Conservation (phyloP, 2,329 filamentous ascomycete genomes). For the Neonectria punicea region DNA sequence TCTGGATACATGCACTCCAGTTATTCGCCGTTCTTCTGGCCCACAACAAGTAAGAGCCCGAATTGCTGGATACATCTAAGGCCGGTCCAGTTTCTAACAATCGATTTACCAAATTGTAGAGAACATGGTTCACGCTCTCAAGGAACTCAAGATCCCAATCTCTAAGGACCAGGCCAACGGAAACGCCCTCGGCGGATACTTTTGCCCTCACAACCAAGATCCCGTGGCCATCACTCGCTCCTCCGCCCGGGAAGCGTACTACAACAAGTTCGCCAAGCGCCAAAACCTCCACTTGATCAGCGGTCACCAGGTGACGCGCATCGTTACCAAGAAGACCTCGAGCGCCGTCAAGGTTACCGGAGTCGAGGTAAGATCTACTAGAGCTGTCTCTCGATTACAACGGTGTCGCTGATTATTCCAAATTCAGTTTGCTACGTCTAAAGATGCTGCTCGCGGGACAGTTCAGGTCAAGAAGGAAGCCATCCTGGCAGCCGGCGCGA, state of each 20-base stretch:
- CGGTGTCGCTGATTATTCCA: background rate
- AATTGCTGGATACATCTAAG: background rate
- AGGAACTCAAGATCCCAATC: conserved; percentile 28
- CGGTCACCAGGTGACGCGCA: conserved; percentile 32
- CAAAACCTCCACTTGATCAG: conserved; percentile 29
- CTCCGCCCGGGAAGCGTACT: conserved; percentile 36
- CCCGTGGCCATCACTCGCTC: conserved; percentile 28
- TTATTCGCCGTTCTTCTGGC: conserved; percentile 39
- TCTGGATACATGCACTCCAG: conserved; percentile 31
- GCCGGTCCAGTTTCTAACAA: background rate
- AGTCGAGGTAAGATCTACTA: conserved; percentile 28
- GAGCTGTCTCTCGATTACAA: too few species aligned
- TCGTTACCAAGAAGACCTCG: conserved; percentile 27
- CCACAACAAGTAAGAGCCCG: conserved; percentile 33
- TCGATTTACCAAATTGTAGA: conserved; percentile 8
- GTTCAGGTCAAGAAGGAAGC: conserved; percentile 49
- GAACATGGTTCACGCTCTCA: conserved; percentile 23
- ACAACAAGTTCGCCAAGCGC: conserved; percentile 17
- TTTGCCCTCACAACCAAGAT: conserved; percentile 31
- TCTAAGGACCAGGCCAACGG: conserved; percentile 34
- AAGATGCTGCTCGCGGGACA: background rate
- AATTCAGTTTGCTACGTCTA: conserved; percentile 23
- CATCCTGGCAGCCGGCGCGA: conserved; percentile 53
- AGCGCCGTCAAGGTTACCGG: conserved; percentile 22
- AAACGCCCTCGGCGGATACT: conserved; percentile 33